Evolutionary conservation across 2,329 filamentous ascomycete species (phyloP).

Genomic region (Cercospora zeae-maydis): DNA sequence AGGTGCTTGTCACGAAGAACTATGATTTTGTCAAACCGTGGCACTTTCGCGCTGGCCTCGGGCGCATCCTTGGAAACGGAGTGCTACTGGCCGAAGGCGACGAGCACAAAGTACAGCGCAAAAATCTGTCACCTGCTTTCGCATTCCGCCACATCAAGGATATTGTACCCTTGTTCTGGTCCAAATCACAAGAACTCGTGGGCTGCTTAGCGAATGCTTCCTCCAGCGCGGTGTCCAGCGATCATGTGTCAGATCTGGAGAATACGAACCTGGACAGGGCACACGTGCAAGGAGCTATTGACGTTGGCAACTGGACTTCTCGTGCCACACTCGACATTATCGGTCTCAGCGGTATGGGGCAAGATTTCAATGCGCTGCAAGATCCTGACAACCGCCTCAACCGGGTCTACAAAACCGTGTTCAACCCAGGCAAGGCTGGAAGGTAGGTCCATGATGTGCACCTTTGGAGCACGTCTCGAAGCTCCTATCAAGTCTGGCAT

Average conservation of each 20-base stretch:
- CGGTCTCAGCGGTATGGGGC: conserved; percentile 54
- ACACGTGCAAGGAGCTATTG: conserved; percentile 39
- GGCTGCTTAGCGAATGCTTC: conserved; percentile 36
- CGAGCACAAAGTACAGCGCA: conserved; percentile 67
- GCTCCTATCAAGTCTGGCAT: background rate
- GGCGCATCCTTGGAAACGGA: conserved; percentile 65
- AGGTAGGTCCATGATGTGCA: conserved; percentile 1
- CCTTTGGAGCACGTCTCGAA: background rate
- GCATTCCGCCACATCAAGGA: conserved; percentile 51
- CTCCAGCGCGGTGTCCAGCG: conserved; percentile 15
- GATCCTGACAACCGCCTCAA: conserved; percentile 53
- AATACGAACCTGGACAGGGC: conserved; percentile 27
- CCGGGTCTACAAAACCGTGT: conserved; percentile 50
- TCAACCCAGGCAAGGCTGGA: conserved; percentile 48
- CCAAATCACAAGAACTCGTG: conserved; percentile 45
- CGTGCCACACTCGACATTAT: conserved; percentile 59
- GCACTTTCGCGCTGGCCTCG: conserved; percentile 52
- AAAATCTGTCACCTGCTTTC: conserved; percentile 49
- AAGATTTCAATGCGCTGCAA: conserved; percentile 53
- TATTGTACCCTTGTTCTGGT: conserved; percentile 48
- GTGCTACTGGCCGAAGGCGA: conserved; percentile 84
- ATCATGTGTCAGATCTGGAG: conserved; percentile 18
- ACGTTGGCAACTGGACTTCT: conserved; percentile 47
- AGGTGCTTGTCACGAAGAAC: conserved; percentile 50
- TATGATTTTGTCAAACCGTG: conserved; percentile 51